Conservation (phyloP, 169 alveolate species). For the Plasmodium vivax region DNA sequence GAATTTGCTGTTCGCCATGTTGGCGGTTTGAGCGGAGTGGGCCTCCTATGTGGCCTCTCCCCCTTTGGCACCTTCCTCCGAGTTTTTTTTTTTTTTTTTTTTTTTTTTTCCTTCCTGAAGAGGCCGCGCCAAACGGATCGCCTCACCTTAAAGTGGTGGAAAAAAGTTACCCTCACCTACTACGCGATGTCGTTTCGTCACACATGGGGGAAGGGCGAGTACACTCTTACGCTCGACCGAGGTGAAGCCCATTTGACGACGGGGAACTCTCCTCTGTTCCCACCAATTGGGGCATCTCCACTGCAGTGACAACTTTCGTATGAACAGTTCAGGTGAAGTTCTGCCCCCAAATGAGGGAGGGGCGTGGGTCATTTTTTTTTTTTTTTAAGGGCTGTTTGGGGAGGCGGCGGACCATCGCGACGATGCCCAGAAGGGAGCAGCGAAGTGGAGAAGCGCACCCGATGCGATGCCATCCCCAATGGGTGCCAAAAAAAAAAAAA, state of each 20-base stretch:
- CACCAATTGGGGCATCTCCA: background rate
- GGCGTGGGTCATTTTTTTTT: background rate
- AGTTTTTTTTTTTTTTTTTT: background rate
- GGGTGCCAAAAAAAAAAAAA: background rate
- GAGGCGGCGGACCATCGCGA: background rate
- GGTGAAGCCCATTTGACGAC: background rate
- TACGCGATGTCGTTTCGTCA: background rate
- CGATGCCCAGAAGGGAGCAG: background rate
- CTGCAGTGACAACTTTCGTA: background rate
- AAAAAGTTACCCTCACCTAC: background rate
- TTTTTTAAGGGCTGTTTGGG: background rate
- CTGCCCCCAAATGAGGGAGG: background rate
- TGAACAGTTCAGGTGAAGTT: background rate
- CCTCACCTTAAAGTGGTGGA: background rate
- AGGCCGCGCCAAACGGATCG: background rate
- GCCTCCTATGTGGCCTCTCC: background rate
- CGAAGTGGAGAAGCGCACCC: background rate
- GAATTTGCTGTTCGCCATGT: slow-evolving; percentile 71
- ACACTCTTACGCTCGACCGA: background rate
- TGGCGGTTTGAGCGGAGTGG: background rate
- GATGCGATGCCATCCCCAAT: background rate
- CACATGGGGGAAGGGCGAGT: background rate
- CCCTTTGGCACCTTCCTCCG: background rate
- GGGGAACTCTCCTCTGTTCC: background rate
- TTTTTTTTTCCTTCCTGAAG: background rate